A percentile compares a stretch with the other conserved stretches of the same genome.
Conservation (phyloP, 306 rosid genomes). For the Hylodesmum podocarpum region DNA sequence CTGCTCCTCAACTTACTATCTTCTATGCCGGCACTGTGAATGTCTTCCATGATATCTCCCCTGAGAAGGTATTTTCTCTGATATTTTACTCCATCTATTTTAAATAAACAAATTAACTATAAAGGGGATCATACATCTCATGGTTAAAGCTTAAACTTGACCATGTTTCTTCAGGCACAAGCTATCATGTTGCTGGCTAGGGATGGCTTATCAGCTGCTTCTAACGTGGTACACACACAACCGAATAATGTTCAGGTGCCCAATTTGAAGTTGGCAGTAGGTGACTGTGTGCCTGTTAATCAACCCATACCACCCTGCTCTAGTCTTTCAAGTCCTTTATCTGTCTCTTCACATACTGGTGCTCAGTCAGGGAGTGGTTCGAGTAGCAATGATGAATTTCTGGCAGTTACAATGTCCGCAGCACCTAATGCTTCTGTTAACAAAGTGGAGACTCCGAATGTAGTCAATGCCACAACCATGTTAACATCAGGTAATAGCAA, state of each 20-base stretch:
- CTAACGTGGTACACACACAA: conserved; percentile 30
- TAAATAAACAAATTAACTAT: not conserved
- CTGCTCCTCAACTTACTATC: conserved; percentile 68
- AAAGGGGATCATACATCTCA: not conserved
- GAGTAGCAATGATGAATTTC: conserved; percentile 64
- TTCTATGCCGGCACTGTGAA: conserved; percentile 78
- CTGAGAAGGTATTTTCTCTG: conserved; percentile 62
- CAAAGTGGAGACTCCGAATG: conserved; percentile 60
- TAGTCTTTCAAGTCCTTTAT: conserved; percentile 66
- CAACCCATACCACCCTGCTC: conserved; percentile 44
- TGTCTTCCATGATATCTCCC: conserved; percentile 68
- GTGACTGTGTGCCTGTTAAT: conserved; percentile 45
- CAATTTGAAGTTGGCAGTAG: conserved; percentile 42
- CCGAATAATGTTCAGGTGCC: conserved; percentile 47
- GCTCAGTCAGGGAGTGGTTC: conserved; percentile 72
- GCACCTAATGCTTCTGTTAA: conserved; percentile 45
- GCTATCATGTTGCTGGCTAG: conserved; percentile 80
- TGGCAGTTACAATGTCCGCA: conserved; percentile 51
- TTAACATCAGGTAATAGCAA: conserved; percentile 59
- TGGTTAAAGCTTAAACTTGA: conserved; percentile 21
- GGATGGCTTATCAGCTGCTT: conserved; percentile 38
- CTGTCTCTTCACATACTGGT: conserved; percentile 72
- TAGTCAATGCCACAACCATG: conserved; percentile 46
- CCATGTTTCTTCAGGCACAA: conserved; percentile 60
- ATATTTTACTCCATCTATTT: not conserved